Evolutionary conservation across 78 protist genomes (phyloP).

Genomic region (Guillardia theta): DNA sequence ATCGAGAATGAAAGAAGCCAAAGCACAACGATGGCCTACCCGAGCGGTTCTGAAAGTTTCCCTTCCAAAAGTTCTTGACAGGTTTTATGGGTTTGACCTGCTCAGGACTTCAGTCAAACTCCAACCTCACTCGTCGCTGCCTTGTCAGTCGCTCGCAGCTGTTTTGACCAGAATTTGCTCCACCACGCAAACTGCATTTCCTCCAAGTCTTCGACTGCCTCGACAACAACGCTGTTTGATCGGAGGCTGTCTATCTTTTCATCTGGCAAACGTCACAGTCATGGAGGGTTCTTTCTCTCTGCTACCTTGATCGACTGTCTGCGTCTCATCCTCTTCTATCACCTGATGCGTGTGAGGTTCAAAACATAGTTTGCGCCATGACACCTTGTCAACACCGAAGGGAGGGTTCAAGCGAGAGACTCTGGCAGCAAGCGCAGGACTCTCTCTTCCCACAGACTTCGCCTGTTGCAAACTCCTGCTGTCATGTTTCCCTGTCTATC

Average conservation of each 20-base stretch:
- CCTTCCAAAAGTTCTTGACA: not conserved
- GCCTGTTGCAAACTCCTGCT: no score
- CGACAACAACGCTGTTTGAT: not conserved
- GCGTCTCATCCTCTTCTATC: not conserved
- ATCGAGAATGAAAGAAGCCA: no score
- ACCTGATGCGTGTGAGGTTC: no score
- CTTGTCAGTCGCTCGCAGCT: not conserved
- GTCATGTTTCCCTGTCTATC: no score
- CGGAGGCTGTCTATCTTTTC: not conserved
- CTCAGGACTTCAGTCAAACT: not conserved
- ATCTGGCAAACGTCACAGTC: not conserved
- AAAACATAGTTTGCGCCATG: no score
- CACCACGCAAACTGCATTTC: conserved; percentile 5
- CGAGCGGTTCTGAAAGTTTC: not conserved
- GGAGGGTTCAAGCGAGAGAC: no score
- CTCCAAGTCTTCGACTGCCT: not conserved
- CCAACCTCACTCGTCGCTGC: not conserved
- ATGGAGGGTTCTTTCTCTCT: not conserved
- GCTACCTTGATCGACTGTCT: not conserved
- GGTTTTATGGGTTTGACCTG: not conserved
- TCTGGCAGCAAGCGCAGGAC: no score
- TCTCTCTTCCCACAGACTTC: no score
- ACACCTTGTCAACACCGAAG: no score
- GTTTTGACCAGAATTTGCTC: not conserved
- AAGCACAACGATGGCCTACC: no score